A percentile compares a stretch with the other conserved stretches of the same genome.
Conservation (phyloP, 305 asterid genomes). For the Fraxinus floribunda region DNA sequence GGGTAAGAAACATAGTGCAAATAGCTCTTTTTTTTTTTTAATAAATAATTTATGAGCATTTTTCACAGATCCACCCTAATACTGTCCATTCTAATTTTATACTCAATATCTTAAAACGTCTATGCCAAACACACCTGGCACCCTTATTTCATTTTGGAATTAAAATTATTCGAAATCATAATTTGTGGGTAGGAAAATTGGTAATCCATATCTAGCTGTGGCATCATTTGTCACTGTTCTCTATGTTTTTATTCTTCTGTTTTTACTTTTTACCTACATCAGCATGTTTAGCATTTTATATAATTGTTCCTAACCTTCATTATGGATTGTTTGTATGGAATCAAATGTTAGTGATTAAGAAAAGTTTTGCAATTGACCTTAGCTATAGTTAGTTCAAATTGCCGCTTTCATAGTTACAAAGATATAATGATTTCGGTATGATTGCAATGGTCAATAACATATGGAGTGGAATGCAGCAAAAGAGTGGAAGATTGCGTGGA, state of each 20-base stretch:
- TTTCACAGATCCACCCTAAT: not conserved
- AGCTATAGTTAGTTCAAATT: constrained; percentile 7
- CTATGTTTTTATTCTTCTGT: not conserved
- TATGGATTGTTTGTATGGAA: constrained; percentile 2
- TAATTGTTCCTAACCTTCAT: not conserved
- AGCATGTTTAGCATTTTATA: not conserved
- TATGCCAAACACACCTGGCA: not conserved
- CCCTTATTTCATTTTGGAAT: not conserved
- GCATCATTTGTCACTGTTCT: not conserved
- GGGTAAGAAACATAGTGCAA: not conserved
- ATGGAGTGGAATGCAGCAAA: constrained; percentile 56
- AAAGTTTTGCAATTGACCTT: constrained; percentile 1
- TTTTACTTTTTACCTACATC: not conserved
- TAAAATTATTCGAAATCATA: not conserved
- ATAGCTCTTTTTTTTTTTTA: not conserved
- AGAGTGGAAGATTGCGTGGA: constrained; percentile 68
- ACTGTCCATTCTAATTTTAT: not conserved
- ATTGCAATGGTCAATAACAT: constrained; percentile 27
- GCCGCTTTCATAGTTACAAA: not conserved
- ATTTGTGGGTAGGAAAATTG: not conserved
- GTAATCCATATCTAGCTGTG: not conserved
- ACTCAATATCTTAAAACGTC: not conserved
- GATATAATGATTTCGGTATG: constrained; percentile 12
- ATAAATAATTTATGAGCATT: not conserved
- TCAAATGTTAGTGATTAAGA: not conserved